Evolutionary conservation across 805 yeast species (phyloP), one percentile per base, ranked within the genome.

Genomic region (Suhomyces canberraensis): DNA sequence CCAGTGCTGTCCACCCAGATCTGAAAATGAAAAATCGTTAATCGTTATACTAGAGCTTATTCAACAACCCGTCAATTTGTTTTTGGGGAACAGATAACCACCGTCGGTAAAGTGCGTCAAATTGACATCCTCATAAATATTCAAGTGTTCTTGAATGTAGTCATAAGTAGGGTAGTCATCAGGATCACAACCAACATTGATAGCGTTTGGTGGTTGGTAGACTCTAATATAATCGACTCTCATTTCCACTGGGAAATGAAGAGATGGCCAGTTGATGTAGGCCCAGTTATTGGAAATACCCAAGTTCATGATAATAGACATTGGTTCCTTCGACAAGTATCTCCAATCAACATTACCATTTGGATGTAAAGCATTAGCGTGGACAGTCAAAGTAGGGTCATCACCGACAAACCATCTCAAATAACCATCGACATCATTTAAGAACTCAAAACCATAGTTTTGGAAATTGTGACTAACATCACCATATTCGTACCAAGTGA

Each of bases 211-310:
- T 1, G 96, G 96, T 66, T 91, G 98, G 61, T 93, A 91, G 15
- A 91, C 56, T 52, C 98, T 79, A 21, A 91, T 95, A 51, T 83
- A 87, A 60, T 91, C 98, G 31, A 91, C 66, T 42, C 77, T 69
- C 78, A 90, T 68, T 1, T 76, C 71, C 8, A 75, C 77, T 2
- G 98, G 98, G 76, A 91, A 91, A 31, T 66, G 64, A 40, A 89
- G 69, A 3, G 80, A 68, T 25, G 79, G 77, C 96, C 96, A 91
- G 64, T 89, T 91, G 44, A 91, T 90, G 60, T 85, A 87, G 7
- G 93, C 86, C 97, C 97, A 91, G 44, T 79, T 84, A 51, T 81
- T 84, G 8, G 97, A 90, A 35, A 91, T 65, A 71, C 96, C 98
- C 66, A 91, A 61, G 60, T 91, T 91, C 71, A 91, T 55, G 46